phyloP scores from a whole-genome alignment of 75 land plant genomes.

The Larix kaempferi region DNA sequence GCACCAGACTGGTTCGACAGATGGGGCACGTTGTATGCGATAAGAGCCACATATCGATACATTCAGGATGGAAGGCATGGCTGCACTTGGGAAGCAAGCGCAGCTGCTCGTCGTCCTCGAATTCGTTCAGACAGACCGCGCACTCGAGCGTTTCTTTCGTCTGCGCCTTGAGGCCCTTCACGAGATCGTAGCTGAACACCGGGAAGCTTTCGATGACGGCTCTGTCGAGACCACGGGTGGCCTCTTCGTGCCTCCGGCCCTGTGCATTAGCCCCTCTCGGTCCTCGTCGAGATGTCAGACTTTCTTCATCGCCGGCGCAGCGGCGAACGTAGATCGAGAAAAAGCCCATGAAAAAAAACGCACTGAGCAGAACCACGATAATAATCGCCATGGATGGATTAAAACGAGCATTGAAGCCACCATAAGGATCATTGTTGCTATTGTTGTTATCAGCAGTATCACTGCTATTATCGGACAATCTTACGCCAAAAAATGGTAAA shows the following conservation, averaged over 20 bases:
- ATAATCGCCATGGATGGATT: constrained; percentile 72
- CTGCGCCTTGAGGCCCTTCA: constrained; percentile 1
- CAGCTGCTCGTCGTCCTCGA: constrained; percentile 27
- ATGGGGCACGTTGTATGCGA: constrained; percentile 49
- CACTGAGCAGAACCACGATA: constrained; percentile 59
- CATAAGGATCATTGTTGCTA: no score
- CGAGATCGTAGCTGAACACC: constrained; percentile 4
- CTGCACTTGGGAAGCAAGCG: constrained; percentile 35
- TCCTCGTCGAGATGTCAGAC: background rate
- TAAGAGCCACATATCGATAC: constrained; percentile 49
- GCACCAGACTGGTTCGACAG: constrained; percentile 18
- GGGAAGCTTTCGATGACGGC: constrained; percentile 8
- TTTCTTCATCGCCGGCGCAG: constrained; percentile 23
- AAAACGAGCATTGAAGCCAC: constrained; percentile 7
- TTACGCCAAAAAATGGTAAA: no score
- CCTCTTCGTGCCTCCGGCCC: background rate
- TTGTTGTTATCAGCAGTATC: no score
- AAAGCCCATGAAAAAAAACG: constrained; percentile 76
- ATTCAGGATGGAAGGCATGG: constrained; percentile 37
- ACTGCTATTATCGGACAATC: no score
- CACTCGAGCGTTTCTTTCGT: constrained; percentile 11
- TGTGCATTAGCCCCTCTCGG: background rate
- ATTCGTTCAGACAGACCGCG: constrained; percentile 39
- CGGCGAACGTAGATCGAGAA: constrained; percentile 80
- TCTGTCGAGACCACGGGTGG: background rate